Percentiles rank a stretch among this genome's conserved stretches.
phyloP scores from a whole-genome alignment of 371 early-diverging fungal genomes.

The Fennellomyces sp. region DNA sequence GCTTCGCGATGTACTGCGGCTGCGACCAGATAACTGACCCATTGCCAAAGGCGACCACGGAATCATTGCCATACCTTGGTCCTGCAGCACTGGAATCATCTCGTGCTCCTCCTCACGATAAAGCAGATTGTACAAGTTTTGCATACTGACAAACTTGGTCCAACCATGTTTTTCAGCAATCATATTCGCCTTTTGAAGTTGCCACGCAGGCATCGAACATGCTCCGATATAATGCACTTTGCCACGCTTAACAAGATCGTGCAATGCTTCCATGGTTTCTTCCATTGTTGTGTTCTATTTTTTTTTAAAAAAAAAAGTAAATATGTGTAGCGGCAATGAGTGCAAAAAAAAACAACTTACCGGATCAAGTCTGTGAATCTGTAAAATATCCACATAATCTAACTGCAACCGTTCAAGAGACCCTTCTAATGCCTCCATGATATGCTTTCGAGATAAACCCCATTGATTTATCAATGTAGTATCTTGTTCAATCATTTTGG shows the following conservation, averaged over 20 bases:
- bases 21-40: slow-evolving; percentile 35
- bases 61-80: slow-evolving; percentile 45
- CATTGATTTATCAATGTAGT: slow-evolving; percentile 19
- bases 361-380: slow-evolving; percentile 50
- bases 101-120: slow-evolving; percentile 70
- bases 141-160: slow-evolving; percentile 55
- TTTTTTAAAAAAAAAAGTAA: not conserved
- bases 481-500: not conserved
- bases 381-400: slow-evolving; percentile 70
- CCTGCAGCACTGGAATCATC: slow-evolving; percentile 54
- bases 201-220: slow-evolving; percentile 36
- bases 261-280: slow-evolving; percentile 60
- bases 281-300: slow-evolving; percentile 33
- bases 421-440: slow-evolving; percentile 55
- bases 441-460: slow-evolving; percentile 57
- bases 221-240: slow-evolving; percentile 53
- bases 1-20: slow-evolving; percentile 19
- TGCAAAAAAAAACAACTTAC: slow-evolving; percentile 10
- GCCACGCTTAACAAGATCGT: slow-evolving; percentile 53
- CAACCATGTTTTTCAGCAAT: slow-evolving; percentile 56
- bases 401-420: slow-evolving; percentile 47
- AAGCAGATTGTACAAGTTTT: slow-evolving; percentile 52
- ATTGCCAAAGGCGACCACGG: slow-evolving; percentile 59
- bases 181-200: slow-evolving; percentile 43
- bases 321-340: not conserved